Base-by-base conservation (phyloP, 768 basidiomycete species). In the Rickenella mellea region DNA sequence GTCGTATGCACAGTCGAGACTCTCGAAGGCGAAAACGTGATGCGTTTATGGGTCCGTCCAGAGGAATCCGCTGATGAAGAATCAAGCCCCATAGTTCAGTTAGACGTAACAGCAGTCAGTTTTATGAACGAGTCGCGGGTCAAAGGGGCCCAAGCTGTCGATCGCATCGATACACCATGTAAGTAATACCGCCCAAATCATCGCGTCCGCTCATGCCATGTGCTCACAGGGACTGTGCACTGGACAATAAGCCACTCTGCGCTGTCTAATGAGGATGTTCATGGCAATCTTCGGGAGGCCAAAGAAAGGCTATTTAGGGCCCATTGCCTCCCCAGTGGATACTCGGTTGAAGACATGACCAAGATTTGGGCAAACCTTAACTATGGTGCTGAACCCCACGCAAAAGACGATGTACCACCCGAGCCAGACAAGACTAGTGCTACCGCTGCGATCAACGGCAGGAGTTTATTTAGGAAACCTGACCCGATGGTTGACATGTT, bases 41-140 rank as follows among this genome's bases (percentile, higher is more conserved):
- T 90, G 55, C 69, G 74, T 14, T 67, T 84, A 3, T 89, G 76
- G 68, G 73, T 88, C 9, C 73, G 84, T 55, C 85, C 82, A 14
- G 59, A 57, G 2, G 65, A 71, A 12, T 73, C 70, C 70, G 46
- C 57, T 20, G 54, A 60, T n/a, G 59, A 58, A 7, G 47, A 48
- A 0, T 19, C 33, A 9, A 36, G 24, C 10, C 78, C 79, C 1
- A 70, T 86, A 22, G 65, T 68, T 20, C 76, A 83, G 57, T 57
- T 91, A 19, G 64, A 68, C 19, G 65, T 88, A n/a, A 59, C 51
- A 3, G 56, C 70, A 22, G 52, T 48, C 27, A 80, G 63, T 54
- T 73, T 62, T 49, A 36, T 82, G 12, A 62, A 71, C 33, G 33
- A 22, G 33, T 7, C 33, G 7, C 9, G 24, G 3, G 33, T 36